Conservation (phyloP, 495 filamentous ascomycete genomes). For the Xylaria scruposa region DNA sequence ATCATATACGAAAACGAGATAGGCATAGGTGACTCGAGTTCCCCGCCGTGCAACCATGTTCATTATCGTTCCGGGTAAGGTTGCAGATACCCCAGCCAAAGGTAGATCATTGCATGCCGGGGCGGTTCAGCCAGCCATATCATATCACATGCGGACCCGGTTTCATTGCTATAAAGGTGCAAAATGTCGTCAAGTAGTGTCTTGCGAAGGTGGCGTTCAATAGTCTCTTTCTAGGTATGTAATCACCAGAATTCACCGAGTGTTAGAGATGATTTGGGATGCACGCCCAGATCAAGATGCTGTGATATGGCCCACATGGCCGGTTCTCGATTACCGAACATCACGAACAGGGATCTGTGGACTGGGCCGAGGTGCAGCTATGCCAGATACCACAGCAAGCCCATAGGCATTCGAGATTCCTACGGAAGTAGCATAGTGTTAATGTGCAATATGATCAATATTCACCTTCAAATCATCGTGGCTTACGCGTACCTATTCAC, state of each 20-base stretch:
- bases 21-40: neutral
- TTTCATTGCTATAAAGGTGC: neutral
- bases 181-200: neutral
- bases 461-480: neutral
- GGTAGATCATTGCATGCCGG: constrained; percentile 5
- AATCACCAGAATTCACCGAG: neutral
- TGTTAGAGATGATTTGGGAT: neutral
- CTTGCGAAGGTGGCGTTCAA: neutral
- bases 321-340: neutral
- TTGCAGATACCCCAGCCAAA: neutral
- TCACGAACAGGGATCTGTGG: neutral
- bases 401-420: neutral
- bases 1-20: neutral
- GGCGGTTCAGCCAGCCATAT: neutral
- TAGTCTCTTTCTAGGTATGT: neutral
- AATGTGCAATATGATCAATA: neutral
- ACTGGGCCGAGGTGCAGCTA: neutral
- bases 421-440: neutral
- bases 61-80: neutral
- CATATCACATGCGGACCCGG: neutral
- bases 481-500: too few relatives aligned
- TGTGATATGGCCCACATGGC: neutral
- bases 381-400: neutral
- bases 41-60: neutral
- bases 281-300: constrained; percentile 1